Evolutionary conservation across 768 basidiomycete genomes (phyloP).

Genomic region (Suillus luteus): DNA sequence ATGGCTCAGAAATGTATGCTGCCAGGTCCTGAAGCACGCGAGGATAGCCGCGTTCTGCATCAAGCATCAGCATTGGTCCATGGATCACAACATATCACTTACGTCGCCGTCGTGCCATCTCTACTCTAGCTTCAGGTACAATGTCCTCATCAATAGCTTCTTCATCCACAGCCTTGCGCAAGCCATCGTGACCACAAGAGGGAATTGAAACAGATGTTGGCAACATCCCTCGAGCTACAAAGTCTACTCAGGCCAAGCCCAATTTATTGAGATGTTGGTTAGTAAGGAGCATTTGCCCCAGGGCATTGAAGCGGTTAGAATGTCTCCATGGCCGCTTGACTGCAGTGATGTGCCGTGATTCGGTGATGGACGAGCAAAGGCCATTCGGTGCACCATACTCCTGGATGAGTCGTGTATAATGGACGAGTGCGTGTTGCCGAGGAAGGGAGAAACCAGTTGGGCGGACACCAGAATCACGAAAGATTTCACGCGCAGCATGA

Average conservation of each 20-base stretch:
- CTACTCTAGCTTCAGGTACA: background rate
- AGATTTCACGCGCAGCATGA: conserved; percentile 18
- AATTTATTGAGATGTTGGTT: background rate
- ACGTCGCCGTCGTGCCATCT: background rate
- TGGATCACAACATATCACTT: background rate
- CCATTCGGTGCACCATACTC: conserved; percentile 24
- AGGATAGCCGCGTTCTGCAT: too few species aligned
- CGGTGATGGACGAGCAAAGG: conserved; percentile 13
- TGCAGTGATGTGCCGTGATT: too few species aligned
- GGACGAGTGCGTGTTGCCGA: conserved; percentile 23
- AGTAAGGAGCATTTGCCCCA: too few species aligned
- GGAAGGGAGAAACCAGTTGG: conserved; percentile 19
- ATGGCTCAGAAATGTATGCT: too few species aligned
- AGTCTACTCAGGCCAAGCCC: conserved; percentile 18
- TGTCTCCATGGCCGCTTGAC: too few species aligned
- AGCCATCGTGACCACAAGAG: background rate
- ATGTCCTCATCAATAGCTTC: background rate
- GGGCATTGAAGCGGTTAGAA: too few species aligned
- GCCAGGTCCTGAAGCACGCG: too few species aligned
- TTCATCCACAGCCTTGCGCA: background rate
- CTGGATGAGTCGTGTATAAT: conserved; percentile 19
- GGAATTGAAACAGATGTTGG: background rate
- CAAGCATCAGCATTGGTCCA: background rate
- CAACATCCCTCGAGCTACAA: conserved; percentile 11
- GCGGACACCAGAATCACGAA: conserved; percentile 16